phyloP scores from a whole-genome alignment of 768 basidiomycete genomes.

The Mycena floridula region DNA sequence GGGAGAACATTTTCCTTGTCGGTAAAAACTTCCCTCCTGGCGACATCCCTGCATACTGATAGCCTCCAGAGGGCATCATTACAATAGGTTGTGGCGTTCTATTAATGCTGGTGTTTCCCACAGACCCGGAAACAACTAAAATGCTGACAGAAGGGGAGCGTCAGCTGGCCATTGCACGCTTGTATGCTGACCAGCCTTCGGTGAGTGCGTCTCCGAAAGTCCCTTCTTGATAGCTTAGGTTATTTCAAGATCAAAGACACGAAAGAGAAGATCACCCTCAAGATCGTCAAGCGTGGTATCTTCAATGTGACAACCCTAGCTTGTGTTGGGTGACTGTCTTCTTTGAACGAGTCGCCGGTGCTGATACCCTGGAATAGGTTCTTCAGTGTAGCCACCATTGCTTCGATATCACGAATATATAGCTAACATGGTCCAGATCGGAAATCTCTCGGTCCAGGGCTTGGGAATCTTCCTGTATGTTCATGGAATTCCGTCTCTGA shows the following conservation, averaged over 20 bases:
- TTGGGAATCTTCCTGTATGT: conserved; percentile 6
- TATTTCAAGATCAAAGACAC: conserved; percentile 5
- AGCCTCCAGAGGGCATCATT: background rate
- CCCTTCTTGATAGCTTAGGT: background rate
- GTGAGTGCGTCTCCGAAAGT: background rate
- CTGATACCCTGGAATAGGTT: background rate
- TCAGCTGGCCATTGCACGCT: conserved; percentile 1
- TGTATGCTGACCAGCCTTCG: conserved; percentile 3
- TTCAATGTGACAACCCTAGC: conserved; percentile 3
- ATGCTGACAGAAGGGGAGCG: conserved; percentile 6
- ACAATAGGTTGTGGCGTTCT: no score
- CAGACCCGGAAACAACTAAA: no score
- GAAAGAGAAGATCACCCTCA: conserved; percentile 2
- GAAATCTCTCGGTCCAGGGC: no score
- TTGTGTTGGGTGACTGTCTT: background rate
- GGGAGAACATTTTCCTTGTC: conserved; percentile 7
- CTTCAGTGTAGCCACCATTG: background rate
- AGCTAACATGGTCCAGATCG: no score
- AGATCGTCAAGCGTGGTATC: conserved; percentile 4
- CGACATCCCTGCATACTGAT: background rate
- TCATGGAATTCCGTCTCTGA: background rate
- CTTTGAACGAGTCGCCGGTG: background rate
- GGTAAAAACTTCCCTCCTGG: background rate
- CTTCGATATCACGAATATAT: no score
- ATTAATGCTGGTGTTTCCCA: conserved; percentile 2